Conservation (phyloP, 2,329 filamentous ascomycete genomes). For the Bipolaris zeicola region DNA sequence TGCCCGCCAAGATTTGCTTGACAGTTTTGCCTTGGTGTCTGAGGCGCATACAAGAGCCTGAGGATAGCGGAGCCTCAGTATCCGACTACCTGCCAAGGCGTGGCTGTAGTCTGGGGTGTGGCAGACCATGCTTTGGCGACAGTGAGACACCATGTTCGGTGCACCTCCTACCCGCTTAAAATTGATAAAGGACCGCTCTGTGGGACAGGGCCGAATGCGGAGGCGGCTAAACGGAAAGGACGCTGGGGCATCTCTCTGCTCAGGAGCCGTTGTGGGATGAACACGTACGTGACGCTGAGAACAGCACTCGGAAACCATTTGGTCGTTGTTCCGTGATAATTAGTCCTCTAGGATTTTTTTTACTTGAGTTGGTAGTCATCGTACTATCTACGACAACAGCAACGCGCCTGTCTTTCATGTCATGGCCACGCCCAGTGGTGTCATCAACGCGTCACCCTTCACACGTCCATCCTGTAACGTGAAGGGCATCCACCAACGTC, state of each 20-base stretch:
- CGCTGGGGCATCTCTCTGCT: background rate
- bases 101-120: slow-evolving; percentile 6
- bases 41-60: slow-evolving; percentile 25
- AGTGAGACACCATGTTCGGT: slow-evolving; percentile 9
- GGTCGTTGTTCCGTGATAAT: no score
- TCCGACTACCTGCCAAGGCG: slow-evolving; percentile 28
- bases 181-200: background rate
- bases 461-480: background rate
- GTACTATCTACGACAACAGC: background rate
- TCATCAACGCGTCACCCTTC: background rate
- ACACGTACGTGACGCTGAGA: background rate
- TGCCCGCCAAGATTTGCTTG: slow-evolving; percentile 39
- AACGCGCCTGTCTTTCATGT: background rate
- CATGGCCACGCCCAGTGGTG: background rate
- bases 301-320: no score
- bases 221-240: background rate
- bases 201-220: slow-evolving; percentile 12
- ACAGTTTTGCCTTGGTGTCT: slow-evolving; percentile 21
- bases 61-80: slow-evolving; percentile 20
- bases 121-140: slow-evolving; percentile 17
- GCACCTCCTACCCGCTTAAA: slow-evolving; percentile 4
- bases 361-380: no score
- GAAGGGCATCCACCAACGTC: background rate
- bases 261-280: background rate
- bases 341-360: no score